phyloP scores from a whole-genome alignment of 495 filamentous ascomycete genomes.

The Tuber calosporum region DNA sequence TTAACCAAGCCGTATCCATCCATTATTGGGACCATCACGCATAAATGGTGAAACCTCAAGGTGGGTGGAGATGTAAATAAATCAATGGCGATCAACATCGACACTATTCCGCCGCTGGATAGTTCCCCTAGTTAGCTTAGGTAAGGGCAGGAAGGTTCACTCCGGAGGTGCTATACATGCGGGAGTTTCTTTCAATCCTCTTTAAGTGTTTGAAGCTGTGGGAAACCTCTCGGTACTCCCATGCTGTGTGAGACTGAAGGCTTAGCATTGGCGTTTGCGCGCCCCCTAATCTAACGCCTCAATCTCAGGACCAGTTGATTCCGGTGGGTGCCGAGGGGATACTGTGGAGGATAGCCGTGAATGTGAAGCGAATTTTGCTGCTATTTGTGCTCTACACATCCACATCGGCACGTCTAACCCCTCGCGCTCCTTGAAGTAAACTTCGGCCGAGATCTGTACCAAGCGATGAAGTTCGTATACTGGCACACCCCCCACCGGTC shows the following conservation, averaged over 20 bases:
- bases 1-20: background rate
- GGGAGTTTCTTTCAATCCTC: background rate
- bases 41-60: background rate
- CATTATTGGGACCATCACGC: background rate
- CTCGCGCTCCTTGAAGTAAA: background rate
- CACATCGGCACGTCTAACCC: background rate
- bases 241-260: background rate
- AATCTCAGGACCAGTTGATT: background rate
- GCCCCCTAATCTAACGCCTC: background rate
- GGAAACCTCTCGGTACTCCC: background rate
- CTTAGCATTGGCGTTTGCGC: background rate
- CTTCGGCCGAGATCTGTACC: conserved; percentile 13
- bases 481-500: background rate
- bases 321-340: background rate
- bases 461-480: conserved; percentile 14
- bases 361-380: background rate
- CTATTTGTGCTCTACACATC: background rate
- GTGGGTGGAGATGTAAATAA: background rate
- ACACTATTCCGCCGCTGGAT: background rate
- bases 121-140: background rate
- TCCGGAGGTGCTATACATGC: background rate
- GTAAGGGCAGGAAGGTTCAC: background rate
- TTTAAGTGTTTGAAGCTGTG: background rate
- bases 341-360: background rate
- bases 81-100: background rate